These are phyloP conservation scores for Volvariella volvacea DNA, from an alignment of 1,284 basidiomycete genomes.

Conservation along the genomic window DNA sequence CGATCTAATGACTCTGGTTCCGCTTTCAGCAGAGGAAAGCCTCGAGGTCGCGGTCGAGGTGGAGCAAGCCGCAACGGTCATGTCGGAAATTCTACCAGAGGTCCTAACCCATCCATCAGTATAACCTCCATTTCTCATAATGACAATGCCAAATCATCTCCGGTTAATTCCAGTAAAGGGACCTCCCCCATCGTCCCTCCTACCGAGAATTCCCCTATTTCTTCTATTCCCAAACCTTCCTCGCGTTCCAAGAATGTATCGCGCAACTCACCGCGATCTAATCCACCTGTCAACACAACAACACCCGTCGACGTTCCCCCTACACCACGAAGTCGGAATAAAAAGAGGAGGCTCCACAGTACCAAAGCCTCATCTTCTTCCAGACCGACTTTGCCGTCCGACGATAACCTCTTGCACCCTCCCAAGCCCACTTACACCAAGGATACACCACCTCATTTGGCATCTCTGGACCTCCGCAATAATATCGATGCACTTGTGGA, in stretches of 20 bases:
- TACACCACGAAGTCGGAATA: slow-evolving; percentile 29
- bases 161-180: slow-evolving; percentile 13
- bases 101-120: too few relatives aligned
- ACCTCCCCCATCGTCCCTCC: slow-evolving; percentile 11
- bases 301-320: slow-evolving; percentile 24
- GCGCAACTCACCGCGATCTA: slow-evolving; percentile 26
- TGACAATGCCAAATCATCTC: slow-evolving; percentile 5
- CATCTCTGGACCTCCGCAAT: slow-evolving; percentile 43
- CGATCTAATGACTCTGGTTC: slow-evolving; percentile 40
- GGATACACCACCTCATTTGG: slow-evolving; percentile 58
- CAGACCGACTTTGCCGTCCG: slow-evolving; percentile 14
- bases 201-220: slow-evolving; percentile 19
- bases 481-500: slow-evolving; percentile 69
- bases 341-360: slow-evolving; percentile 29
- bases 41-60: slow-evolving; percentile 30
- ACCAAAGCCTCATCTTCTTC: slow-evolving; percentile 6
- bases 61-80: slow-evolving; percentile 25
- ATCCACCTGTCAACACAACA: slow-evolving; percentile 15
- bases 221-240: slow-evolving; percentile 23
- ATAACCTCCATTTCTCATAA: too few relatives aligned
- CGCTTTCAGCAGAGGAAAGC: slow-evolving; percentile 34
- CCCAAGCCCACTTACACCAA: slow-evolving; percentile 31
- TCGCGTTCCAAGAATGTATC: slow-evolving; percentile 24
- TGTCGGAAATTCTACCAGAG: slow-evolving; percentile 9
- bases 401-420: slow-evolving; percentile 19